phyloP scores from a whole-genome alignment of 441 rosid species.

The Arabidopsis hybrid region DNA sequence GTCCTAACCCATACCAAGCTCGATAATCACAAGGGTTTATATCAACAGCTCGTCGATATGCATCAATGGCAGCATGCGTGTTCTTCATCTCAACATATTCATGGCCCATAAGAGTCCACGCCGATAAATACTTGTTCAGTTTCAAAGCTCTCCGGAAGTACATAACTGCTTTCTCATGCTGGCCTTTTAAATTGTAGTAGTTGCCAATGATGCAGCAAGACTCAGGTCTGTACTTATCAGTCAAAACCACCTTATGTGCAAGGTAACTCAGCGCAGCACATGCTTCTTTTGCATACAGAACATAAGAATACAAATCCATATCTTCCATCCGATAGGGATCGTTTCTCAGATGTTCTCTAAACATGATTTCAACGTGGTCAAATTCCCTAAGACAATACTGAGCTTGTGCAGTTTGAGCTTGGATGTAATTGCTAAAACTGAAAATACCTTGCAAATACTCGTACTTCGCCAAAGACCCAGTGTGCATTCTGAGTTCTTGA shows the following conservation, averaged over 20 bases:
- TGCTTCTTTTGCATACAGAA: slow-evolving; percentile 89
- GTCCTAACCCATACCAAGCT: slow-evolving; percentile 98
- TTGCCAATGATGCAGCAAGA: slow-evolving; percentile 96
- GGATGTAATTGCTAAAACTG: slow-evolving; percentile 80
- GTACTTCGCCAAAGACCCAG: slow-evolving; percentile 74
- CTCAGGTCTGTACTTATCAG: slow-evolving; percentile 94
- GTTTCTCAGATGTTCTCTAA: slow-evolving; percentile 83
- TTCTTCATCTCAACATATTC: slow-evolving; percentile 97
- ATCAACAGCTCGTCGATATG: slow-evolving; percentile 91
- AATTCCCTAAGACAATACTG: slow-evolving; percentile 89
- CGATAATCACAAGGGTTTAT: slow-evolving; percentile 84
- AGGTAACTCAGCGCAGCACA: slow-evolving; percentile 87
- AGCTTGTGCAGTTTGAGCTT: slow-evolving; percentile 93
- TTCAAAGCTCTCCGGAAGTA: slow-evolving; percentile 96
- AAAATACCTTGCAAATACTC: slow-evolving; percentile 76
- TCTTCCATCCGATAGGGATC: slow-evolving; percentile 92
- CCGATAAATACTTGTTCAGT: slow-evolving; percentile 83
- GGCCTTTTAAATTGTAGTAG: slow-evolving; percentile 94
- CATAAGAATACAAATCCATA: slow-evolving; percentile 96
- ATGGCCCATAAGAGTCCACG: slow-evolving; percentile 99
- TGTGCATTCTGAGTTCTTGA: slow-evolving; percentile 91
- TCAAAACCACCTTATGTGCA: slow-evolving; percentile 84
- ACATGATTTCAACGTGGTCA: slow-evolving; percentile 91
- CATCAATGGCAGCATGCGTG: slow-evolving; percentile 93
- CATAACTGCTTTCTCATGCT: slow-evolving; percentile 90